Evolutionary conservation across 306 rosid species (phyloP).

Genomic region (Trifolium subterraneum): DNA sequence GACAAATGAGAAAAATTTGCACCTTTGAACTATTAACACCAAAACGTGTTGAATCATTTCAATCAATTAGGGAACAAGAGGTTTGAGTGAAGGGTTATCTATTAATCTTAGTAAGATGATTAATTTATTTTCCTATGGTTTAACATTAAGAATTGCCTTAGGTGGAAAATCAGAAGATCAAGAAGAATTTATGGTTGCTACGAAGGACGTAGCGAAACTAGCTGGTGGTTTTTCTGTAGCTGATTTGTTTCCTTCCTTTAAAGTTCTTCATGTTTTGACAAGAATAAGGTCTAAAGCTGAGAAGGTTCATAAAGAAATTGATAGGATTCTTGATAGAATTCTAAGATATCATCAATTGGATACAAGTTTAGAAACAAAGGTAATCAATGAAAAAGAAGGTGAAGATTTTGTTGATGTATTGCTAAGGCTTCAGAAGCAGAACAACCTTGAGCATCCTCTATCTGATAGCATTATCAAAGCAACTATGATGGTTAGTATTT

Average conservation of each 20-base stretch:
- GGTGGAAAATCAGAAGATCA: constrained; percentile 44
- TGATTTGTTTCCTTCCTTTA: constrained; percentile 44
- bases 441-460: constrained; percentile 42
- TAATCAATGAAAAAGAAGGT: constrained; percentile 25
- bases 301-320: constrained; percentile 37
- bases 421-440: constrained; percentile 41
- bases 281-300: constrained; percentile 38
- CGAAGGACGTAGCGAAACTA: constrained; percentile 2
- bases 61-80: constrained; percentile 32
- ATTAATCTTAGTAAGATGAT: constrained; percentile 38
- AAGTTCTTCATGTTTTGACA: constrained; percentile 37
- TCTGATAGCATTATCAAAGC: constrained; percentile 43
- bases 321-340: constrained; percentile 43
- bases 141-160: constrained; percentile 39
- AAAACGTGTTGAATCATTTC: constrained; percentile 42
- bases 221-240: constrained; percentile 37
- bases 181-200: constrained; percentile 28
- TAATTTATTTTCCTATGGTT: constrained; percentile 13
- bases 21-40: constrained; percentile 41
- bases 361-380: not conserved
- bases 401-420: constrained; percentile 50
- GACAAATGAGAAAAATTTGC: constrained; percentile 49
- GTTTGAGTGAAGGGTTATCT: constrained; percentile 35
- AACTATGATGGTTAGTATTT: constrained; percentile 42
- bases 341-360: constrained; percentile 40